Base-by-base conservation (phyloP, 2,329 filamentous ascomycete genomes). In the Didymella exigua region DNA sequence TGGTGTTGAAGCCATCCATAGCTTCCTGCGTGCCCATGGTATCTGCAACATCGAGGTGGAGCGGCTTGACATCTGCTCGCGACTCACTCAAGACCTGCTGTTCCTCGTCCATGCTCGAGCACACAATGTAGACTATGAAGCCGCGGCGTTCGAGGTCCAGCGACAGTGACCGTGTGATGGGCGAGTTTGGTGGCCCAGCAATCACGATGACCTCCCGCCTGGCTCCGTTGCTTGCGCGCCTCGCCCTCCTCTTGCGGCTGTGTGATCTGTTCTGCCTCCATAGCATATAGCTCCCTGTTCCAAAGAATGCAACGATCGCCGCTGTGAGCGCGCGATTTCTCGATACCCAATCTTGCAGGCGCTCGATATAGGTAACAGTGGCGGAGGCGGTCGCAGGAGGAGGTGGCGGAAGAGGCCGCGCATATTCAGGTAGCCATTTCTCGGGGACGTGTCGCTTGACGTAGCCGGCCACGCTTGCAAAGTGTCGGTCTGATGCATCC, bases 51-150 rank as follows among this genome's bases (percentile, higher is more conserved):
- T 98, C 92, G 60, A 98, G 83, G 71, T 86, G 86, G 54, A 99
- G 78, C 7, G 93, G 87, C 59, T 89, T 85, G 61, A 98, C 89
- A 71, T 98, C 95, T 6, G 86, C 82, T 58, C 91, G 83, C n/a
- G 87, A 84, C 73, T 96, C 85, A 56, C 85, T 84, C 56, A 90
- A 85, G 13, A 98, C 87, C 60, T 89, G 78, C 30, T 87, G 82
- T 73, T 98, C 92, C 63, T 98, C 93, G 66, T 96, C 90, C 55
- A 87, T 78, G n/a, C 86, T 91, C 60, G 86, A 89, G 67, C 92
- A 93, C 0, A 96, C 90, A 56, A 99, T 82, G 74, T 92, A 99
- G 51, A 98, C 91, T 57, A 98, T 90, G 74, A 96, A 98, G 4
- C 95, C 95, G 61, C 92, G 86, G 56, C 92, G 83, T 77, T 98